phyloP scores from a whole-genome alignment of 208 protist species.

The Lotmaria passim region DNA sequence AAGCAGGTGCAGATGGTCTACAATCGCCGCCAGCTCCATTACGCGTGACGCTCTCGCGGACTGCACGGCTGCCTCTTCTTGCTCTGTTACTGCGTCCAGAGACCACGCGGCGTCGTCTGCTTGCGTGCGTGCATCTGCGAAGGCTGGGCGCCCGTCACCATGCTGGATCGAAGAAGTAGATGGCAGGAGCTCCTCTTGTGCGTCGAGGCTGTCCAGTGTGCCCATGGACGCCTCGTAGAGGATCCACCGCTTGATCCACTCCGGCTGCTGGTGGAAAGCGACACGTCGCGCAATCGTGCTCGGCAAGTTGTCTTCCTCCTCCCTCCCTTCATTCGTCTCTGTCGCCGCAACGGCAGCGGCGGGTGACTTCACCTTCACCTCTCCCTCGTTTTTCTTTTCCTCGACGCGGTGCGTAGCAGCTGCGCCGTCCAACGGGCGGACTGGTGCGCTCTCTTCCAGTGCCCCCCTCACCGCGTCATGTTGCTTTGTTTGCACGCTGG shows the following conservation, averaged over 20 bases:
- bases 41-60: constrained; percentile 6
- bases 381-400: not conserved
- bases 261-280: constrained; percentile 44
- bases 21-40: constrained; percentile 30
- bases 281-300: constrained; percentile 23
- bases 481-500: too few species aligned
- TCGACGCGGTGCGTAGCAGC: too few species aligned
- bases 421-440: too few species aligned
- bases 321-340: not conserved
- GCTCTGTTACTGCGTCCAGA: not conserved
- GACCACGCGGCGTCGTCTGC: not conserved
- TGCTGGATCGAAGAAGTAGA: not conserved
- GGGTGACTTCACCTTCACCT: not conserved
- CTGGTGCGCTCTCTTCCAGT: not conserved
- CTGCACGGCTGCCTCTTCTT: not conserved
- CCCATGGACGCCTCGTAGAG: constrained; percentile 90
- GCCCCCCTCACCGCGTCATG: too few species aligned
- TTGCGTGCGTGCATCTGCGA: not conserved
- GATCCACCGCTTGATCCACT: constrained; percentile 84
- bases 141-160: not conserved
- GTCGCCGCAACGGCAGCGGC: too few species aligned
- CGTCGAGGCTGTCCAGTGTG: constrained; percentile 66
- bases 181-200: not conserved
- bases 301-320: constrained; percentile 17
- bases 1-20: constrained; percentile 41